Conservation (phyloP, 768 basidiomycete genomes). For the Kwoniella sp. region DNA sequence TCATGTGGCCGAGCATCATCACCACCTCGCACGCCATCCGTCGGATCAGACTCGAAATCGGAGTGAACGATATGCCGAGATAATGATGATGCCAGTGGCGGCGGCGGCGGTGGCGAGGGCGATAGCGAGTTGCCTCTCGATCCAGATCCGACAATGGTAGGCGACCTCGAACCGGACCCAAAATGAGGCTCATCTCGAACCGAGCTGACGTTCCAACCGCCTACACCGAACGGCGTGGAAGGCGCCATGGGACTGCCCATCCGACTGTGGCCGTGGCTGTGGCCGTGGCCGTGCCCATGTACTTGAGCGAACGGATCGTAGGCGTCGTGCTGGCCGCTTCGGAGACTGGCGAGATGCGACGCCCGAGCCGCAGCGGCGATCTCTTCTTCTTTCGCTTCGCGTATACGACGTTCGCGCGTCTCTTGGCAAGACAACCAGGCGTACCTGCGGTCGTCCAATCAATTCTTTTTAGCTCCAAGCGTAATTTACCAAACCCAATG, state of each 20-base stretch:
- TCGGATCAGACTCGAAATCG: not conserved
- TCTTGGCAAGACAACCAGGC: constrained; percentile 28
- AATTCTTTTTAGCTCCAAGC: not conserved
- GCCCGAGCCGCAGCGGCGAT: constrained; percentile 18
- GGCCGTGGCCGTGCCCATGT: not conserved
- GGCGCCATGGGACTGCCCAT: constrained; percentile 11
- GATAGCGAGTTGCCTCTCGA: constrained; percentile 20
- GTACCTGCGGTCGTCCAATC: constrained; percentile 16
- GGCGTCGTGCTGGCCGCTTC: constrained; percentile 21
- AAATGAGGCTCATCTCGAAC: constrained; percentile 23
- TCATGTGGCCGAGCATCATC: not conserved
- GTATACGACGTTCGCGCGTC: constrained; percentile 17
- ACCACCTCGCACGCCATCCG: not conserved
- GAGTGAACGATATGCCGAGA: not conserved
- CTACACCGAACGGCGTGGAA: not conserved
- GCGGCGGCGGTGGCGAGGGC: too few species aligned
- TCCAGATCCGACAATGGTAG: constrained; percentile 8
- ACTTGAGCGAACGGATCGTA: not conserved
- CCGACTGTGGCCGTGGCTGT: not conserved
- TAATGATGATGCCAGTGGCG: too few species aligned
- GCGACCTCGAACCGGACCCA: constrained; percentile 15
- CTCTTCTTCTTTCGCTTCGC: constrained; percentile 11
- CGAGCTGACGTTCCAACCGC: constrained; percentile 21
- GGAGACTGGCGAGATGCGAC: constrained; percentile 17
- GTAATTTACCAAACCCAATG: not conserved